Conservation (phyloP, 352 stramenopile genomes). For the Pythium plurisporium region DNA sequence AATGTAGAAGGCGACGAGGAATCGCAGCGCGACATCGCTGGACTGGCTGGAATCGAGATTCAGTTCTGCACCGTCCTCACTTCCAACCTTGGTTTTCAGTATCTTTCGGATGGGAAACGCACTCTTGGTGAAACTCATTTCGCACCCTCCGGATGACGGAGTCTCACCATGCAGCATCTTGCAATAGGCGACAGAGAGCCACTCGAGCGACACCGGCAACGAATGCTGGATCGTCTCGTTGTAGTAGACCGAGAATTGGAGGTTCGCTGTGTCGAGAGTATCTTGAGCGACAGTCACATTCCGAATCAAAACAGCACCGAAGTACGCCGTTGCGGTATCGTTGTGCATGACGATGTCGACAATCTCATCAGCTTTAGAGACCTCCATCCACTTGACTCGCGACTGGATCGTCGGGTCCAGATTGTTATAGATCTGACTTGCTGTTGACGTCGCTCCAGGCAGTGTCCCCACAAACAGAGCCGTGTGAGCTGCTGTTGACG, state of each 20-base stretch:
- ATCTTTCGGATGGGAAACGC: conserved; percentile 28
- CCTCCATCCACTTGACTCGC: conserved; percentile 16
- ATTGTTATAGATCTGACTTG: conserved; percentile 17
- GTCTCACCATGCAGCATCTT: conserved; percentile 7
- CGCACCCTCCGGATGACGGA: too few relatives aligned
- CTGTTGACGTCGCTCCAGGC: conserved; percentile 4
- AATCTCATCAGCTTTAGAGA: conserved; percentile 25
- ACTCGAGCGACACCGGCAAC: conserved; percentile 56
- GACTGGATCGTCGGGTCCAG: background rate
- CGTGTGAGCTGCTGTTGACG: conserved; percentile 27
- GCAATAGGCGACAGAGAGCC: conserved; percentile 60
- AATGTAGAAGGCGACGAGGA: conserved; percentile 89
- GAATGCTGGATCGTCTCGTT: conserved; percentile 59
- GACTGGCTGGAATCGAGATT: background rate
- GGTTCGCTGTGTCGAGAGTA: background rate
- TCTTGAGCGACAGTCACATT: conserved; percentile 25
- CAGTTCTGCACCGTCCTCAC: conserved; percentile 4
- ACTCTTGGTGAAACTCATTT: conserved; percentile 46
- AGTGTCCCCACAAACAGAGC: conserved; percentile 39
- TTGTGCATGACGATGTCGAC: conserved; percentile 35
- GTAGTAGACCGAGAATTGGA: conserved; percentile 57
- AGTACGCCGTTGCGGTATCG: conserved; percentile 40
- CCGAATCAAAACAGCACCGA: conserved; percentile 52
- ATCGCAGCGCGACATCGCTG: conserved; percentile 66
- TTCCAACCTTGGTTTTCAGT: background rate